phyloP scores from a whole-genome alignment of 2,329 filamentous ascomycete genomes.

The Clathrospora elynae region DNA sequence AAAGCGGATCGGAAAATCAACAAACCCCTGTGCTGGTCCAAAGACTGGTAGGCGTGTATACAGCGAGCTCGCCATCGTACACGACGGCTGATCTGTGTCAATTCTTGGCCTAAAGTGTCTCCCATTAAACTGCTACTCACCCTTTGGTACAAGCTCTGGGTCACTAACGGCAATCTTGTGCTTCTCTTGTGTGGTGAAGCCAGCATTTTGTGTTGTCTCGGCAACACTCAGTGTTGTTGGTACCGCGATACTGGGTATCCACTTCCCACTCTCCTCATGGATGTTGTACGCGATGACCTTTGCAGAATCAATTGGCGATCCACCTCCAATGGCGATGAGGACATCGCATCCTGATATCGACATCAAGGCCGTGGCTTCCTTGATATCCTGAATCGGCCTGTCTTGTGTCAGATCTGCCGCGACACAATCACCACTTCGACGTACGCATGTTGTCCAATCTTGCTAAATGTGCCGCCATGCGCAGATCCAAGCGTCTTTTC shows the following conservation, averaged over 20 bases:
- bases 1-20: not conserved
- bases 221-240: constrained; percentile 56
- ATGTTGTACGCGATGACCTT: constrained; percentile 49
- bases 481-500: constrained; percentile 55
- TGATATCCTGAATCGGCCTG: constrained; percentile 45
- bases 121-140: constrained; percentile 12
- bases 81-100: constrained; percentile 52
- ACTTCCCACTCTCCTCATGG: constrained; percentile 46
- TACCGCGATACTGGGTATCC: constrained; percentile 47
- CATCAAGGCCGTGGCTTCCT: constrained; percentile 44
- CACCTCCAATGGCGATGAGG: constrained; percentile 51
- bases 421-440: constrained; percentile 26
- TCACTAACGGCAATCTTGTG: constrained; percentile 57
- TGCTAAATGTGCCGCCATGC: constrained; percentile 60
- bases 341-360: constrained; percentile 45
- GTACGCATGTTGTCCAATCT: constrained; percentile 61
- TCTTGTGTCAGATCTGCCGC: constrained; percentile 12
- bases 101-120: not conserved
- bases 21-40: constrained; percentile 58
- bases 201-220: constrained; percentile 59
- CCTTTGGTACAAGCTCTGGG: constrained; percentile 52
- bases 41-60: constrained; percentile 57
- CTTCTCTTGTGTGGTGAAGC: constrained; percentile 58
- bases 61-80: constrained; percentile 59
- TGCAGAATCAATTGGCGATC: constrained; percentile 58